Base-by-base conservation (phyloP, 352 stramenopile species). In the Peronosclerospora sorghi region DNA sequence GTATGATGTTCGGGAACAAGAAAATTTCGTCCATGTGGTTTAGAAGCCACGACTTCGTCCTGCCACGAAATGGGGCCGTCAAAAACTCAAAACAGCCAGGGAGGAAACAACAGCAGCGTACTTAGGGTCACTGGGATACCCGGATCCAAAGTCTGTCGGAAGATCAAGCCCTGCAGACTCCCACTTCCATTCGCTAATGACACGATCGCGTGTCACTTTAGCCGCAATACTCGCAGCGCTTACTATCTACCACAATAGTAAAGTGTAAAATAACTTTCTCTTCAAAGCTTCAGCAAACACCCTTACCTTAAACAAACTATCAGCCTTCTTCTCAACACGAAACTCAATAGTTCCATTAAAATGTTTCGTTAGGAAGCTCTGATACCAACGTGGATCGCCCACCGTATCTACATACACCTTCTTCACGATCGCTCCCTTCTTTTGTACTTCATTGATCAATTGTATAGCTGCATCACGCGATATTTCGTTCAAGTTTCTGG, bases 371-470 rank as follows among this genome's bases (percentile, higher is more conserved):
- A 98, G 59, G 54, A 94, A 95, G 14, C 45, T 79, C 68, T 92
- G 71, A 53, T 98, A 98, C 56, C 64, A 85, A 3, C 74, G 69
- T 21, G 89, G 71, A 59, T 96, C 86, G 15, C 92, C 92, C 15
- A 98, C 92, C 8, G 94, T 97, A 64, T 98, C 94, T 41, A 98
- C 94, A 40, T 89, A 97, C 39, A 96, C 83, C 35, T 96, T 68
- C 24, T 70, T 81, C 7, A 96, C 73, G 13, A 84, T 79, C 2
- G 91, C 81, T 28, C 86, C 87, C 29, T 84, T 80, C 41, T 73
- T 71, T 20, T 96, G 64, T 10, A 97, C 75, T 53, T 81, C 79
- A 14, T 78, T 76, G 60, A 97, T 96, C 60, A 98, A 76, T 47
- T 94, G 65, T 34, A 97, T 96, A n/a, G 91, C 83, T 0, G 87